phyloP scores from a whole-genome alignment of 371 early-diverging fungal species.

The Rhizopus arrhizus region DNA sequence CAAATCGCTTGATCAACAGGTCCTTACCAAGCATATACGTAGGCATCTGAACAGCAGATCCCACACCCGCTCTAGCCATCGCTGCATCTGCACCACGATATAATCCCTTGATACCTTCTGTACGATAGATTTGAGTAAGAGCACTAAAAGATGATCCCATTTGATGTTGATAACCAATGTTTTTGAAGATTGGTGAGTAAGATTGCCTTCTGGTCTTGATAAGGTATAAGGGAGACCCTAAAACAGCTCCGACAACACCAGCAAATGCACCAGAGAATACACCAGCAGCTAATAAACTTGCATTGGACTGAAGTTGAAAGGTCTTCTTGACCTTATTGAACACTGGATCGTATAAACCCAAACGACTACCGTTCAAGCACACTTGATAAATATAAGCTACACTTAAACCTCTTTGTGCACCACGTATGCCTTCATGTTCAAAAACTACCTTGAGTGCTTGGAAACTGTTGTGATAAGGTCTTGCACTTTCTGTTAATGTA shows the following conservation, averaged over 20 bases:
- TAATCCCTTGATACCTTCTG: slow-evolving; percentile 76
- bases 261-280: slow-evolving; percentile 63
- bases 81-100: slow-evolving; percentile 90
- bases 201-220: slow-evolving; percentile 97
- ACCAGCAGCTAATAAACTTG: slow-evolving; percentile 60
- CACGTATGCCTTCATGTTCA: slow-evolving; percentile 81
- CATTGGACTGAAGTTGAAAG: slow-evolving; percentile 26
- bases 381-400: slow-evolving; percentile 93
- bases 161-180: slow-evolving; percentile 90
- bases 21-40: slow-evolving; percentile 85
- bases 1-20: slow-evolving; percentile 61
- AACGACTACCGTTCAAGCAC: slow-evolving; percentile 89
- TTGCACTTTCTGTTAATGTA: slow-evolving; percentile 48
- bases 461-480: slow-evolving; percentile 78
- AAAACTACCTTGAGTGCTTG: slow-evolving; percentile 80
- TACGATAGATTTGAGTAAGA: slow-evolving; percentile 64
- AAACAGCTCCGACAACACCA: slow-evolving; percentile 80
- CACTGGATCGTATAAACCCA: slow-evolving; percentile 89
- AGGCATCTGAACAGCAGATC: slow-evolving; percentile 91
- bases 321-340: slow-evolving; percentile 26
- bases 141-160: slow-evolving; percentile 74
- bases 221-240: slow-evolving; percentile 89
- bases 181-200: slow-evolving; percentile 69
- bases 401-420: slow-evolving; percentile 88
- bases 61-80: slow-evolving; percentile 89